Base-by-base conservation (phyloP, 768 basidiomycete genomes). In the Leccinum imitatum region DNA sequence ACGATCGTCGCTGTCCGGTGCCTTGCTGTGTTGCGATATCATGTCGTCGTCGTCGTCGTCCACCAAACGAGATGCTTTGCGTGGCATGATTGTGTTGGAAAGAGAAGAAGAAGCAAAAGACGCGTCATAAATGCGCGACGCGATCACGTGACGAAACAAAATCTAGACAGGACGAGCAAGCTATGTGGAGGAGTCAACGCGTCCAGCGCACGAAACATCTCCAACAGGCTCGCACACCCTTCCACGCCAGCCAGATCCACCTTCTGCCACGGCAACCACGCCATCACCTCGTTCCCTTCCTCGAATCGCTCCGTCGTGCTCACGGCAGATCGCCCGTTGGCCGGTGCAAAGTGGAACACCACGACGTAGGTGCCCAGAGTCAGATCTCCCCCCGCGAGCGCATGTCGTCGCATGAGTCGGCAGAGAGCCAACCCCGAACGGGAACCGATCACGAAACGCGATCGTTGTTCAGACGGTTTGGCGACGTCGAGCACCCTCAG, bases 181-280 rank as follows among this genome's bases (percentile, higher is more conserved):
- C 63, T 73, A 54, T 64, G 67, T 5, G 72, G 72, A 0, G 72
- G 70, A 53, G 65, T 73, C 55, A 73, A 61, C 56, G 56, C 54
- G 37, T 73, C 71, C 1, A 75, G 60, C 61, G 63, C 41, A 41
- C 57, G 59, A 58, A 72, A 56, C 58, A 60, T 62, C 35, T 56
- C 62, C 62, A 63, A 63, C 5, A 70, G 53, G 14, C 53, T 58
- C 13, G 50, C 54, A 19, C 66, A 56, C 21, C 50, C 56, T 19
- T 65, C 51, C 5, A 65, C 62, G 6, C 65, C 59, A 1, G 61
- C 57, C 11, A 78, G 44, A 2, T 70, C 64, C 44, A 80, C 64
- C 52, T 77, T 77, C 3, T 79, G 75, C 82, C 82, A 86, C 4
- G 85, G 84, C 39, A 74, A 66, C 81, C 83, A 85, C 7, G 80